Percentiles rank a stretch among this genome's conserved stretches.
These are phyloP conservation scores for Aspergillus fructus DNA, from an alignment of 2,329 filamentous ascomycete species.

Conservation along the genomic window DNA sequence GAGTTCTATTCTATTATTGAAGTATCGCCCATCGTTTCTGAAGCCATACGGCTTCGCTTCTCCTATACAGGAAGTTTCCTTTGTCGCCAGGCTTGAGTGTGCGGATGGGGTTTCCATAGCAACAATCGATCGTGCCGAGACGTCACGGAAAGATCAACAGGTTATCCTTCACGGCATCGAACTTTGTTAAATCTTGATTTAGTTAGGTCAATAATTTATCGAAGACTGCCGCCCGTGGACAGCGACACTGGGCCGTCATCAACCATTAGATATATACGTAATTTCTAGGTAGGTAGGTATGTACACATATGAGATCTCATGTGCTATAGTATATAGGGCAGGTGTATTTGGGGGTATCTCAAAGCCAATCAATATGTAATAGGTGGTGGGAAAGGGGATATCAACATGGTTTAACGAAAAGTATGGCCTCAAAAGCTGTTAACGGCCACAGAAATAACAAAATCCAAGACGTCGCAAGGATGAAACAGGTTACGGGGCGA, in stretches of 20 bases:
- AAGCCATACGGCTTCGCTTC: too few relatives aligned
- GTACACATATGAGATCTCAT: slow-evolving; percentile 28
- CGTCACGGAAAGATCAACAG: too few relatives aligned
- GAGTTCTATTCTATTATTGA: too few relatives aligned
- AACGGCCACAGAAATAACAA: neutral
- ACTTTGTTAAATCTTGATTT: neutral
- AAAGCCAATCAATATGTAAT: slow-evolving; percentile 27
- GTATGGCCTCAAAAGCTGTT: neutral
- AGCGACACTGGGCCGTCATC: neutral
- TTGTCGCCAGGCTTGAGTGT: too few relatives aligned
- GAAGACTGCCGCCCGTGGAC: slow-evolving; percentile 15
- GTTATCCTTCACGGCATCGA: too few relatives aligned
- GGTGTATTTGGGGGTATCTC: slow-evolving; percentile 41
- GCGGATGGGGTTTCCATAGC: slow-evolving; percentile 22
- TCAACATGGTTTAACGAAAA: neutral
- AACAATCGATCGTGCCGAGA: slow-evolving; percentile 16
- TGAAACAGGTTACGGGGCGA: neutral
- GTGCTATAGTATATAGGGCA: slow-evolving; percentile 27
- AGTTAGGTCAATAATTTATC: neutral
- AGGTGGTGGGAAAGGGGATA: neutral
- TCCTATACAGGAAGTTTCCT: too few relatives aligned
- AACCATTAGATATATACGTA: slow-evolving; percentile 25
- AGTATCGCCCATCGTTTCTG: too few relatives aligned
- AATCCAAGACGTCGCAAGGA: neutral
- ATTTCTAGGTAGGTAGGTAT: slow-evolving; percentile 23